A percentile compares a stretch with the other conserved stretches of the same genome.
These are phyloP conservation scores for Cladosporium sp. DNA, from an alignment of 2,329 filamentous ascomycete species.

Conservation along the genomic window DNA sequence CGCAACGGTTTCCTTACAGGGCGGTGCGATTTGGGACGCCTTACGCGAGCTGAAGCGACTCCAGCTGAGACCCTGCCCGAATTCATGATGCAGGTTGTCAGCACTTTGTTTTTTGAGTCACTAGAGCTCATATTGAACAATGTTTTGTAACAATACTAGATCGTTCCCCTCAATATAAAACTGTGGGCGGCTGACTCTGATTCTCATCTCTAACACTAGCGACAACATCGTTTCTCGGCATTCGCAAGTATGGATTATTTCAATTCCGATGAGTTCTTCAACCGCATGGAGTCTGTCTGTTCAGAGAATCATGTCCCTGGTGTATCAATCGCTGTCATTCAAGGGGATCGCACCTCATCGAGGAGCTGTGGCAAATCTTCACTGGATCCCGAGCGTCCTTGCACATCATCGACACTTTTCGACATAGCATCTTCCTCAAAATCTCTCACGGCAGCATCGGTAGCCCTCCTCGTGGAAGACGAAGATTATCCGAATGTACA, in stretches of 20 bases:
- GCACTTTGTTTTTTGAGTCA: too few species aligned
- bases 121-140: too few species aligned
- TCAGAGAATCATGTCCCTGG: conserved; percentile 47
- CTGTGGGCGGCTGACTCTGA: too few species aligned
- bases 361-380: conserved; percentile 40
- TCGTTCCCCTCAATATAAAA: too few species aligned
- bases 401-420: conserved; percentile 50
- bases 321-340: conserved; percentile 45
- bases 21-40: conserved; percentile 9
- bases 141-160: too few species aligned
- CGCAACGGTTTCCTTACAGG: background rate
- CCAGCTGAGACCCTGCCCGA: background rate
- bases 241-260: background rate
- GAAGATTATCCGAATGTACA: conserved; percentile 28
- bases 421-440: conserved; percentile 56
- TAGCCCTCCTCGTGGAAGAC: conserved; percentile 49
- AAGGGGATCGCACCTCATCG: conserved; percentile 39
- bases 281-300: background rate
- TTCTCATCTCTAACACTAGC: too few species aligned
- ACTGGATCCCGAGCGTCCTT: conserved; percentile 34
- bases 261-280: background rate
- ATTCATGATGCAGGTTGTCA: too few species aligned
- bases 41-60: conserved; percentile 17
- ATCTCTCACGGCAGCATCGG: conserved; percentile 48
- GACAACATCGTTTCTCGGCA: too few species aligned